Evolutionary conservation across 345 rosid species (phyloP).

Genomic region (Erodium maritimum): DNA sequence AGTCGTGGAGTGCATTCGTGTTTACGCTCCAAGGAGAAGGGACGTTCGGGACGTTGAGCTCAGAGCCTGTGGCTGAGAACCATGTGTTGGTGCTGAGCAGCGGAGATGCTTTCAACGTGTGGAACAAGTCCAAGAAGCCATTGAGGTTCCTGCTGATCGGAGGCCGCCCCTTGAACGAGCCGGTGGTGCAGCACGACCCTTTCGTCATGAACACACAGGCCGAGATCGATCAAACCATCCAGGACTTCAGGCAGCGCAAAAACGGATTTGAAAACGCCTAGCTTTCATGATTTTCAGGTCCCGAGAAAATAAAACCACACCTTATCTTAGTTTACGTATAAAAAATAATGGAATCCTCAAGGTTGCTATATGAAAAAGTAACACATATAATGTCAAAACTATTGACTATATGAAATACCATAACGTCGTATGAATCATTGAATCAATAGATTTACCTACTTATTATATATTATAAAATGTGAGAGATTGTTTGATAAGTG

Average conservation of each 20-base stretch:
- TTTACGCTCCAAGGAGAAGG: constrained; percentile 76
- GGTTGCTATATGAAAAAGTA: too few relatives aligned
- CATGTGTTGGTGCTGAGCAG: constrained; percentile 49
- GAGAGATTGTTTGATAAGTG: too few relatives aligned
- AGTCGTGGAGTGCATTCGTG: constrained; percentile 72
- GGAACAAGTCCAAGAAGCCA: constrained; percentile 54
- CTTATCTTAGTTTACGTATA: too few relatives aligned
- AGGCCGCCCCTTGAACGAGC: constrained; percentile 1
- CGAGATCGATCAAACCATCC: constrained; percentile 3
- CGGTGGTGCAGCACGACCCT: constrained; percentile 4
- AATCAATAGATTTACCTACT: too few relatives aligned
- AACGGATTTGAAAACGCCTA: constrained; percentile 33
- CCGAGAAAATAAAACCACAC: too few relatives aligned
- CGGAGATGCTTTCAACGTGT: constrained; percentile 61
- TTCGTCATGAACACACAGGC: constrained; percentile 8
- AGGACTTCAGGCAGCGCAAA: neutral
- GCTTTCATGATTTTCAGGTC: constrained; percentile 13
- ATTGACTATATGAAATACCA: too few relatives aligned
- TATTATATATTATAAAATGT: too few relatives aligned
- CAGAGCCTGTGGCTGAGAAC: constrained; percentile 37
- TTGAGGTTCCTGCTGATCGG: constrained; percentile 38
- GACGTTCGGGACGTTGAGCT: constrained; percentile 32
- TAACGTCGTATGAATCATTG: too few relatives aligned
- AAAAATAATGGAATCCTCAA: too few relatives aligned
- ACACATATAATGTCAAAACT: too few relatives aligned